Evolutionary conservation across 2,329 filamentous ascomycete species (phyloP).

Genomic region (Domatiomyces catenatus): DNA sequence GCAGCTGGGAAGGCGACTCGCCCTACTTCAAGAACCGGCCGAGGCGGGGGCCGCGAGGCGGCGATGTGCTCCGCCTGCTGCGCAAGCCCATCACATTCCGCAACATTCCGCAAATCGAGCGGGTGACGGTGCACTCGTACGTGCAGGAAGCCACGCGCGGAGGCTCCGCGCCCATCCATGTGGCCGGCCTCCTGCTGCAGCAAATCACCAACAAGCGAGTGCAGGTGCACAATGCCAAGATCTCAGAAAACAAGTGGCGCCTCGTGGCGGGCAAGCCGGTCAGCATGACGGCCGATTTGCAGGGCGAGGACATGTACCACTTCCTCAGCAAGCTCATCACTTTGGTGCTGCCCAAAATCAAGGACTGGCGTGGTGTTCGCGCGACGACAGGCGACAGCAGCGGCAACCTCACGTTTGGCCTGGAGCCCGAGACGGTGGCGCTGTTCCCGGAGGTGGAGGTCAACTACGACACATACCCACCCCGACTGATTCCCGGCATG

Average conservation of each 20-base stretch:
- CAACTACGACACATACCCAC: conserved; percentile 56
- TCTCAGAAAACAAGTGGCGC: conserved; percentile 59
- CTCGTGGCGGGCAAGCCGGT: conserved; percentile 56
- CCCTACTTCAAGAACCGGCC: conserved; percentile 91
- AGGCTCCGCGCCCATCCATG: conserved; percentile 61
- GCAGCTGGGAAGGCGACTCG: conserved; percentile 75
- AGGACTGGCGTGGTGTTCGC: conserved; percentile 79
- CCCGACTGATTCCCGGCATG: conserved; percentile 38
- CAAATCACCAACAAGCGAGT: conserved; percentile 68
- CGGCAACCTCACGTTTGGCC: conserved; percentile 74
- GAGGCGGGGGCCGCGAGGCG: conserved; percentile 68
- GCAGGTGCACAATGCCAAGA: conserved; percentile 51
- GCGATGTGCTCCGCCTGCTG: conserved; percentile 39
- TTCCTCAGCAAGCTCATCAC: conserved; percentile 84
- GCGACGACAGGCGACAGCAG: conserved; percentile 67
- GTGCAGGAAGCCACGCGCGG: conserved; percentile 52
- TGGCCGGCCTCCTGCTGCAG: conserved; percentile 71
- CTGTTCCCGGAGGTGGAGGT: conserved; percentile 88
- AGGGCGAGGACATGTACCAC: conserved; percentile 69
- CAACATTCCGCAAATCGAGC: conserved; percentile 69
- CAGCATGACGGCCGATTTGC: conserved; percentile 57
- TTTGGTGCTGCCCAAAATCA: conserved; percentile 83
- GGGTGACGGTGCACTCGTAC: conserved; percentile 64
- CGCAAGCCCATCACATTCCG: conserved; percentile 53
- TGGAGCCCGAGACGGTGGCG: conserved; percentile 58